Base-by-base conservation (phyloP, 176 grass and related monocot genomes). In the Thinopyrum elongatum region DNA sequence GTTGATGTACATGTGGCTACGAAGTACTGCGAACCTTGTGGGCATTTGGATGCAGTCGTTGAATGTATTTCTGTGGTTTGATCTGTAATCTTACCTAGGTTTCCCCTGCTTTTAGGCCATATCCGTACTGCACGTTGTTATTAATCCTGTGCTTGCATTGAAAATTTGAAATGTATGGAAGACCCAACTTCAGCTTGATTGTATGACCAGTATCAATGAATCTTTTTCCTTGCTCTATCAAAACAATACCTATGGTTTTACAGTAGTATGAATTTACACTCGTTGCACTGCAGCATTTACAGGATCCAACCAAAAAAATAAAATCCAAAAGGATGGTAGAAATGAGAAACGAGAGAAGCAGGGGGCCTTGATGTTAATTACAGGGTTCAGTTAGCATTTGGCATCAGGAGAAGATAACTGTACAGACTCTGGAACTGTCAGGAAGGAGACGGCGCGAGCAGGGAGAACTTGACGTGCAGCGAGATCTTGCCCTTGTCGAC, bases 391-490 rank as follows among this genome's bases (percentile, higher is more conserved):
- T 76, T 57, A 76, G 73, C 73, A 51, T 76, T 76, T 76, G 9
- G 44, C 44, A 19, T 28, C 46, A 33, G 74, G 30, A 33, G 70
- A 27, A 27, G 26, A 74, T 46, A 31, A 31, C 81, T 88, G 81
- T 88, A 79, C 87, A 84, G 33, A 46, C 60, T 64, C 22, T 79
- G 38, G 0, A 79, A 8, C n/a, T 78, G 46, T 95, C 93, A 92
- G 21, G 75, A 86, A 73, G 55, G 55, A 1, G 88, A 80, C 0
- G 89, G 83, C 15, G 86, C 78, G 26, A 98, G 90, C 73, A 98
- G 90, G 5, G 97, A 98, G 53, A 98, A 98, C 84, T 98, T 93
- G 27, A 93, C 94, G 26, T 87, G 88, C 77, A 98, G 89, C 26
- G 78, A 91, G 58, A 98, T 95, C 92, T 80, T 98, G 64, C 94